Percentiles rank a stretch among this genome's conserved stretches.
Evolutionary conservation across 148 eudicot species (phyloP).

Genomic region (Amaranthus cruentus): DNA sequence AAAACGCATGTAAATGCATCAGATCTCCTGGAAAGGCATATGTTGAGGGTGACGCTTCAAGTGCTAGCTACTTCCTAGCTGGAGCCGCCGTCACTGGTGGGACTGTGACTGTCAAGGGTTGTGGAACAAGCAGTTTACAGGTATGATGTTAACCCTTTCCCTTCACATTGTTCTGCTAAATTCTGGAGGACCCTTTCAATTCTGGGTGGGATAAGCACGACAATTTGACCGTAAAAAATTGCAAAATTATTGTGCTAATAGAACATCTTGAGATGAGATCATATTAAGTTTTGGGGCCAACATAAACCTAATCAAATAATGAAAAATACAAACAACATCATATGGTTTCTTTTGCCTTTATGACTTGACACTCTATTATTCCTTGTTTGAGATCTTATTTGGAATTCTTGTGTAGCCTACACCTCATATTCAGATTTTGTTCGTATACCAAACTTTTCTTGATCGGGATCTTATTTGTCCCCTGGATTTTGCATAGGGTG

Average conservation of each 20-base stretch:
- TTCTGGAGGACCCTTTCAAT: background rate
- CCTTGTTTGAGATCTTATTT: background rate
- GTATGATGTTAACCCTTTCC: constrained; percentile 28
- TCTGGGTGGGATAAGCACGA: background rate
- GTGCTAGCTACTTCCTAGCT: constrained; percentile 95
- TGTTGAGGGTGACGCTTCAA: constrained; percentile 99
- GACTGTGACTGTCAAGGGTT: constrained; percentile 95
- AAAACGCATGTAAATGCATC: constrained; percentile 5
- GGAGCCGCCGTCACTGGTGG: constrained; percentile 99
- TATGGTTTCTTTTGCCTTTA: background rate
- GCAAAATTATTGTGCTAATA: background rate
- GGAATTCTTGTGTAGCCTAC: background rate
- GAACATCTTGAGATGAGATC: background rate
- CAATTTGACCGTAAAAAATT: background rate
- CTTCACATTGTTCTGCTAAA: background rate
- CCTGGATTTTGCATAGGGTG: constrained; percentile 50
- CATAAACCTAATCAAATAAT: background rate
- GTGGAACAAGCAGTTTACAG: constrained; percentile 92
- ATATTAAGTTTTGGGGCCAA: background rate
- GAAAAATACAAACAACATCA: background rate
- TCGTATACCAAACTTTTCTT: background rate
- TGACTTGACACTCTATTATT: background rate
- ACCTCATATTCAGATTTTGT: background rate
- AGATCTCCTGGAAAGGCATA: constrained; percentile 96
- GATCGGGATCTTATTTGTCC: constrained; percentile 4